Percentiles rank a stretch among this genome's conserved stretches.
These are phyloP conservation scores for Cercospora nicotianae DNA, from an alignment of 2,329 filamentous ascomycete genomes.

Conservation along the genomic window DNA sequence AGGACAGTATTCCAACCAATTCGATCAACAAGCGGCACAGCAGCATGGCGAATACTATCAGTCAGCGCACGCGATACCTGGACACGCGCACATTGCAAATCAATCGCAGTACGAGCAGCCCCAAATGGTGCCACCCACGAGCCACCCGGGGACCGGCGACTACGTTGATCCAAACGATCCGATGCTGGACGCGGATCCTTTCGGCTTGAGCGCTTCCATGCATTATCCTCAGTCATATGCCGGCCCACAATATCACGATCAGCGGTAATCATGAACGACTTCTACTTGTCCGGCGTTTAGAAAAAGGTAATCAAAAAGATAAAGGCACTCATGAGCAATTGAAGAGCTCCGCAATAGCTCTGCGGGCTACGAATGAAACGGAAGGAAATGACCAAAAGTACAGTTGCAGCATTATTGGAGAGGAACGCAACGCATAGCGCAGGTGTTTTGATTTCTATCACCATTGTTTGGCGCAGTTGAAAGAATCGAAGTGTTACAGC, in stretches of 20 bases:
- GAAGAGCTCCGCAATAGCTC: constrained; percentile 19
- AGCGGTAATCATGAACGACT: constrained; percentile 10
- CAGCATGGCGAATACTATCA: constrained; percentile 34
- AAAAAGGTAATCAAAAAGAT: constrained; percentile 10
- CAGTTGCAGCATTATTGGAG: constrained; percentile 6
- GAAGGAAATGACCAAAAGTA: constrained; percentile 11
- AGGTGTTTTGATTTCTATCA: constrained; percentile 1
- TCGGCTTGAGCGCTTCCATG: constrained; percentile 91
- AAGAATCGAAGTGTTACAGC: background rate
- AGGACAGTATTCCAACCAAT: constrained; percentile 33
- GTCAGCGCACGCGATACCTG: constrained; percentile 17
- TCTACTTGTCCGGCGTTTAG: background rate
- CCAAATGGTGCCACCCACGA: constrained; percentile 28
- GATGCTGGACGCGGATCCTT: constrained; percentile 88
- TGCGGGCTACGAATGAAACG: constrained; percentile 25
- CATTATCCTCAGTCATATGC: constrained; percentile 28
- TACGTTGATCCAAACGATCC: constrained; percentile 73
- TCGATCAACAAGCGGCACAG: constrained; percentile 26
- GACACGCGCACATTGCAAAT: constrained; percentile 17
- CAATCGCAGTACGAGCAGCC: constrained; percentile 24
- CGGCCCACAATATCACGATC: constrained; percentile 28
- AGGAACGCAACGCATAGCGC: constrained; percentile 21
- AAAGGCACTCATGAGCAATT: background rate
- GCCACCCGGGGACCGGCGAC: constrained; percentile 21
- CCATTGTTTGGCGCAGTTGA: background rate